Conservation (phyloP, 2,329 filamentous ascomycete genomes). For the Metarhizium brunneum region DNA sequence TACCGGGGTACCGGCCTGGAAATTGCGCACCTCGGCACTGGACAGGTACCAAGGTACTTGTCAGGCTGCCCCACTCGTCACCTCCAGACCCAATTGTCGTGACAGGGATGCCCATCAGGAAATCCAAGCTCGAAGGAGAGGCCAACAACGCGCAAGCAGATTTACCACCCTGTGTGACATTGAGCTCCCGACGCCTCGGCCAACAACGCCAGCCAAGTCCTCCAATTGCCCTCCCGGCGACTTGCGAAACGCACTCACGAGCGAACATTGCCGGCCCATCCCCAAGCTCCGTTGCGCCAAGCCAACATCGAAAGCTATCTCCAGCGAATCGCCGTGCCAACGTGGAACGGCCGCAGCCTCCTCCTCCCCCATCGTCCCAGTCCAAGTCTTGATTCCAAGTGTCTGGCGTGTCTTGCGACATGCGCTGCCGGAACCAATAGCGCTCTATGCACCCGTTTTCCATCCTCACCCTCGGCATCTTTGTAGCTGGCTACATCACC, state of each 20-base stretch:
- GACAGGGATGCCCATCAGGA: neutral
- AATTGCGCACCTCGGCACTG: too few species aligned
- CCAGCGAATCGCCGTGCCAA: neutral
- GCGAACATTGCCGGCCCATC: neutral
- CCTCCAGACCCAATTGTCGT: neutral
- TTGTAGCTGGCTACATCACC: slow-evolving; percentile 98
- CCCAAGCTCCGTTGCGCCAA: neutral
- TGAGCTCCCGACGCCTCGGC: neutral
- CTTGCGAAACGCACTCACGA: neutral
- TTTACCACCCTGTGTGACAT: neutral
- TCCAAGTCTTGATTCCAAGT: neutral
- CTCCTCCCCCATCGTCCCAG: neutral
- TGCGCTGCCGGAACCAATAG: slow-evolving; percentile 32
- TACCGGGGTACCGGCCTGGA: too few species aligned
- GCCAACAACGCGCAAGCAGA: neutral
- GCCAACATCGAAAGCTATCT: neutral
- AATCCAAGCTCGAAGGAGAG: neutral
- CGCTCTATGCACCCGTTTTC: slow-evolving; percentile 95
- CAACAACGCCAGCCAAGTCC: neutral
- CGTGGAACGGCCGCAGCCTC: neutral
- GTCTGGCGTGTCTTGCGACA: slow-evolving; percentile 22
- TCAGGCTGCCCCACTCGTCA: neutral
- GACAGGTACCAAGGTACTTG: too few species aligned
- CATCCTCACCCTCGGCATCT: slow-evolving; percentile 89
- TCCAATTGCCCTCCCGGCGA: neutral